These are phyloP conservation scores for Stagonosporopsis rhizophila DNA, from an alignment of 2,329 filamentous ascomycete species.

Conservation along the genomic window DNA sequence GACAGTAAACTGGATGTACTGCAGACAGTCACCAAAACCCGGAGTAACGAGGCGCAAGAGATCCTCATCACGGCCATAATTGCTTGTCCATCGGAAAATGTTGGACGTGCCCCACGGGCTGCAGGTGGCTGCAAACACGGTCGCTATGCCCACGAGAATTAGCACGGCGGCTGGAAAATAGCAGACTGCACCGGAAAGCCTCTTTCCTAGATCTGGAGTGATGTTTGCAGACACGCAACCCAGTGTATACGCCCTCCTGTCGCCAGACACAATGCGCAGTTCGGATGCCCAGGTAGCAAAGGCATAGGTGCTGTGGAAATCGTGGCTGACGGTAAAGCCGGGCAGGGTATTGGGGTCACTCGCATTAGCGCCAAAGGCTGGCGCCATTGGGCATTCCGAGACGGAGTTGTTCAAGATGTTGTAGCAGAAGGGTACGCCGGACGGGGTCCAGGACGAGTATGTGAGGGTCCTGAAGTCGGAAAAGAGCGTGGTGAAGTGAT, in stretches of 20 bases:
- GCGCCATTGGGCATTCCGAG: constrained; percentile 73
- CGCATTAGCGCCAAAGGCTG: constrained; percentile 69
- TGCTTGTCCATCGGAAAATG: constrained; percentile 95
- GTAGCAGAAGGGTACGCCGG: constrained; percentile 68
- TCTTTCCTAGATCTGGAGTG: constrained; percentile 78
- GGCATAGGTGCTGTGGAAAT: constrained; percentile 82
- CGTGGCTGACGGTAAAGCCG: constrained; percentile 74
- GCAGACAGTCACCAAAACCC: constrained; percentile 93
- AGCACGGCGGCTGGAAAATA: constrained; percentile 82
- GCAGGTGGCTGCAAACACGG: constrained; percentile 81
- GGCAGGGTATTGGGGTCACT: constrained; percentile 65
- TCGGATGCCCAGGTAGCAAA: constrained; percentile 83
- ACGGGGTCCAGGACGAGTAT: constrained; percentile 71
- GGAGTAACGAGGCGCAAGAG: constrained; percentile 90
- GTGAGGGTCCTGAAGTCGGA: constrained; percentile 76
- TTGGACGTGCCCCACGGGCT: constrained; percentile 94
- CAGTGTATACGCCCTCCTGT: constrained; percentile 67
- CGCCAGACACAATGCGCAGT: constrained; percentile 77
- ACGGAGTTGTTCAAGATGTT: constrained; percentile 57
- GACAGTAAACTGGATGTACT: constrained; percentile 93
- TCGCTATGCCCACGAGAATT: constrained; percentile 80
- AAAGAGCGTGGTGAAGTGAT: constrained; percentile 75
- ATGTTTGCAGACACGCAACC: constrained; percentile 83
- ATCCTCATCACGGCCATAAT: constrained; percentile 94
- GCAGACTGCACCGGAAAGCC: constrained; percentile 71